Evolutionary conservation across 2,329 filamentous ascomycete genomes (phyloP).

Genomic region (Aspergillus vadensis): DNA sequence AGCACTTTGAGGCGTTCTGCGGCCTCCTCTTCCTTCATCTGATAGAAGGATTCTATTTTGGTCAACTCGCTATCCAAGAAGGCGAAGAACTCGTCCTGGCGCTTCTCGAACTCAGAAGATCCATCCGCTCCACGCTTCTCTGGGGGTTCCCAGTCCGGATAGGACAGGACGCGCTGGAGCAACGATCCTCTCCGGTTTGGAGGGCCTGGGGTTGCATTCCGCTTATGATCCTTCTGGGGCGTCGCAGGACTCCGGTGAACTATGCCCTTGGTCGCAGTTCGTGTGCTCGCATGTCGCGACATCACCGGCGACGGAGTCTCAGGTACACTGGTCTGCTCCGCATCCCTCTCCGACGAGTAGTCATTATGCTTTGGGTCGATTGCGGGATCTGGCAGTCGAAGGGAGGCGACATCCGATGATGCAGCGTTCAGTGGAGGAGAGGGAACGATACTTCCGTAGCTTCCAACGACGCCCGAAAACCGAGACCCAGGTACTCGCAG

Average conservation of each 20-base stretch:
- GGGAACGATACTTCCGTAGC: conserved; percentile 66
- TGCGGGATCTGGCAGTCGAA: conserved; percentile 65
- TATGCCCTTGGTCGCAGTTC: conserved; percentile 7
- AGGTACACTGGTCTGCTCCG: conserved; percentile 19
- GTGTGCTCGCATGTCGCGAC: conserved; percentile 20
- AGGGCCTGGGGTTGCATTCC: conserved; percentile 30
- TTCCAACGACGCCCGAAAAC: conserved; percentile 44
- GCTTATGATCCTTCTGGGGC: conserved; percentile 18
- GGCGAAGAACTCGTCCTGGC: conserved; percentile 80
- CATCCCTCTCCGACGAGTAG: conserved; percentile 19
- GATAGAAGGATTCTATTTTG: conserved; percentile 94
- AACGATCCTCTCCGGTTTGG: conserved; percentile 26
- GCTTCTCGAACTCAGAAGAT: conserved; percentile 65
- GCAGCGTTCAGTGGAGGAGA: conserved; percentile 49
- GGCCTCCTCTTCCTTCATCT: conserved; percentile 82
- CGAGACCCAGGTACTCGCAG: conserved; percentile 37
- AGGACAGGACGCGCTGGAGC: conserved; percentile 45
- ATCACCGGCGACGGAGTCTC: conserved; percentile 31
- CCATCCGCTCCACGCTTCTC: conserved; percentile 52
- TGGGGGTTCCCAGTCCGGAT: conserved; percentile 40
- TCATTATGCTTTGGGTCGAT: conserved; percentile 47
- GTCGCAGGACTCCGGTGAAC: conserved; percentile 13
- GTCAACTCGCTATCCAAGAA: conserved; percentile 82
- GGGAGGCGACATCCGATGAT: conserved; percentile 48
- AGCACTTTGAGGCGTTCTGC: conserved; percentile 69